Percentiles rank a stretch among this genome's conserved stretches.
phyloP scores from a whole-genome alignment of 129 eudicot species.

The sunflower (Helianthus annuus) region HanXRQr2.0-SUNRISE NC_035439.2:131852049-131852548 shows the following conservation, averaged over 20 bases:
- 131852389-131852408: no score
- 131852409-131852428: no score
- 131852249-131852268: constrained; percentile 80
- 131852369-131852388: not conserved
- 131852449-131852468: no score
- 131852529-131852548: no score
- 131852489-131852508: no score
- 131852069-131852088: constrained; percentile 37
- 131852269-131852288: constrained; percentile 69
- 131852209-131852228: constrained; percentile 71
- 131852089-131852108: constrained; percentile 39
- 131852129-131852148: constrained; percentile 70
- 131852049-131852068: constrained; percentile 19
- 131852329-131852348: constrained; percentile 88
- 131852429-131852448: no score
- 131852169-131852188: constrained; percentile 77
- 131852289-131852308: constrained; percentile 75
- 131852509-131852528: no score
- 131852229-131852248: constrained; percentile 83
- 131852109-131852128: constrained; percentile 72
- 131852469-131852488: no score
- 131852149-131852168: constrained; percentile 65
- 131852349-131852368: constrained; percentile 26
- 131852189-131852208: constrained; percentile 79
- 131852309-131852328: constrained; percentile 83